Base-by-base conservation (phyloP, 208 protist species). In the Crithidia thermophila region DNA sequence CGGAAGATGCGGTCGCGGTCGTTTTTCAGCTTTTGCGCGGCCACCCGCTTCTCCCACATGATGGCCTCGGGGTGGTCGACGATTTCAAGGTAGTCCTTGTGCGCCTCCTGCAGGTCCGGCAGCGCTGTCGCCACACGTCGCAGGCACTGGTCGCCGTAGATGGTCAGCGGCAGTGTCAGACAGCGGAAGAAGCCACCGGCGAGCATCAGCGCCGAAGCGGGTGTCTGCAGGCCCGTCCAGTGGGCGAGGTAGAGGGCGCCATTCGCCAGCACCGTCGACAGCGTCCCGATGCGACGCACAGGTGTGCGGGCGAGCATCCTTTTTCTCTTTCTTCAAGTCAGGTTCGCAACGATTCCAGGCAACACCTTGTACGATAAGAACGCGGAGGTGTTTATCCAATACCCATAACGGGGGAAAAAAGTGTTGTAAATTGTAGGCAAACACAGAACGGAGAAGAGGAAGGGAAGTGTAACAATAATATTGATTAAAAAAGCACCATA, bases 111-210 rank as follows among this genome's bases (percentile, higher is more conserved):
- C 61, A 96, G 75, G 69, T 93, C 85, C 8, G 91, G 88, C 40
- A 88, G 52, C 14, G 88, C 91, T 37, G 60, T 52, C 2, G 87
- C 87, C 9, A 79, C 63, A 5, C 87, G 82, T 8, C 73, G 50
- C n/a, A 96, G 67, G 59, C 82, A 91, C 27, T 79, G 76, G 51
- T 96, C 88, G 45, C 91, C 91, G 79, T 96, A 96, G 23, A 94
- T 66, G 40, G 80, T 87, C 9, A 66, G 50, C 5, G 85, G 82
- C 21, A 96, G 53, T 0, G 81, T 84, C 36, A 75, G 23, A 4
- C 49, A 63, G 33, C 86, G 88, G 46, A 88, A 85, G 46, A 93
- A 13, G 23, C 67, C 71, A 20, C 87, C 88, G 30, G 78, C 65
- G 27, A 89, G 42, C 9, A 91, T 9, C 8, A 96, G 72, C 8